These are phyloP conservation scores for Dactylellina parvicollis DNA, from an alignment of 2,329 filamentous ascomycete genomes.

Conservation along the genomic window DNA sequence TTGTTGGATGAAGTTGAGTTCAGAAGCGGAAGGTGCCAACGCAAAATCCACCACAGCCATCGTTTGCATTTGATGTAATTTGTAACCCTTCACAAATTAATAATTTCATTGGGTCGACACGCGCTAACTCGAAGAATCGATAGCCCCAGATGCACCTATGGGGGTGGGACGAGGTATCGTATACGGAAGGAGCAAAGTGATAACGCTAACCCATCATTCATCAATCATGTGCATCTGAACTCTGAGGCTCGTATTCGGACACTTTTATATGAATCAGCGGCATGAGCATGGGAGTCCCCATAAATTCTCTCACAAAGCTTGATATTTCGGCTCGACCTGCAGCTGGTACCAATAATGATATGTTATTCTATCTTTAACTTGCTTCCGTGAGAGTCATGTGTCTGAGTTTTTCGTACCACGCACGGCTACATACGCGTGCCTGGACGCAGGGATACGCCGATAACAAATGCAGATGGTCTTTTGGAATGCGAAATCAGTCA, in stretches of 20 bases:
- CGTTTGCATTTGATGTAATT: no score
- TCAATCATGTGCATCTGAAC: not conserved
- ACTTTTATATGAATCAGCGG: slow-evolving; percentile 7
- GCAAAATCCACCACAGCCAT: slow-evolving; percentile 5
- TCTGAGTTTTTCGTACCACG: no score
- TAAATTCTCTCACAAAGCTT: not conserved
- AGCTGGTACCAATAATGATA: no score
- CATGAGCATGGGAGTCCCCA: not conserved
- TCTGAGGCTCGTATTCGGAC: slow-evolving; percentile 6
- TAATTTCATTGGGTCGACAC: no score
- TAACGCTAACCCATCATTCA: slow-evolving; percentile 2
- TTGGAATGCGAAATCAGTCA: no score
- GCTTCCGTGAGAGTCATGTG: no score
- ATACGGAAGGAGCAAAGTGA: slow-evolving; percentile 6
- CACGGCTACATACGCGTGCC: no score
- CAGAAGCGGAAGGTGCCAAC: slow-evolving; percentile 51
- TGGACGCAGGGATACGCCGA: not conserved
- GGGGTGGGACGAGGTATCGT: not conserved
- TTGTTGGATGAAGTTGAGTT: slow-evolving; percentile 45
- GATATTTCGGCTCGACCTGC: not conserved
- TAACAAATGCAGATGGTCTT: no score
- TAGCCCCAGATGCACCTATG: not conserved
- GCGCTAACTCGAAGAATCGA: not conserved
- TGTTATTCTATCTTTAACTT: no score
- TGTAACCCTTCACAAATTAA: not conserved